Percentiles rank a stretch among this genome's conserved stretches.
These are phyloP conservation scores for Aureobasidium leucospermi DNA, from an alignment of 2,329 filamentous ascomycete genomes.

Conservation along the genomic window DNA sequence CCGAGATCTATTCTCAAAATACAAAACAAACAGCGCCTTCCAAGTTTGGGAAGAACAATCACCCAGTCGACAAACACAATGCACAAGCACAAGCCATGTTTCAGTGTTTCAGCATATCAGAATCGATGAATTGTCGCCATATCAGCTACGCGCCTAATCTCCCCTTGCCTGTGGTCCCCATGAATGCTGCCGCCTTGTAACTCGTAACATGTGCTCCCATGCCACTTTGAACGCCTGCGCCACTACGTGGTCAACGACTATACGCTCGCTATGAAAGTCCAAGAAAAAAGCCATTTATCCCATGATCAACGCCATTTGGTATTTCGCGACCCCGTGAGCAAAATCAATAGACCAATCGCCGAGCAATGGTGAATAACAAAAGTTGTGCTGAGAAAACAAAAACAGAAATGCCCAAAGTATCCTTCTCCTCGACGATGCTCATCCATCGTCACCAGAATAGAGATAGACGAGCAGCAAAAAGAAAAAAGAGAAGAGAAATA, in stretches of 20 bases:
- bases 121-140: conserved; percentile 4
- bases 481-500: neutral
- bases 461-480: neutral
- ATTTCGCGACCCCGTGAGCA: conserved; percentile 6
- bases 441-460: neutral
- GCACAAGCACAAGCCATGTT: conserved; percentile 9
- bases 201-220: neutral
- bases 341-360: conserved; percentile 8
- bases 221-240: conserved; percentile 10
- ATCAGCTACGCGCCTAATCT: conserved; percentile 5
- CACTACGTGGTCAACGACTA: neutral
- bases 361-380: neutral
- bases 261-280: conserved; percentile 5
- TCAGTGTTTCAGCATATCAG: neutral
- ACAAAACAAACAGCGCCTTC: neutral
- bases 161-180: neutral
- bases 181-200: neutral
- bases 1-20: neutral
- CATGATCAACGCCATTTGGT: conserved; percentile 13
- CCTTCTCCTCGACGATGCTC: neutral
- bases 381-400: neutral
- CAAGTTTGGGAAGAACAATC: neutral
- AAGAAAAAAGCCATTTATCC: conserved; percentile 1
- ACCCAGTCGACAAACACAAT: neutral
- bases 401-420: neutral